Base-by-base conservation (phyloP, 108 stramenopile species). In the Poteriospumella lacustris region DNA sequence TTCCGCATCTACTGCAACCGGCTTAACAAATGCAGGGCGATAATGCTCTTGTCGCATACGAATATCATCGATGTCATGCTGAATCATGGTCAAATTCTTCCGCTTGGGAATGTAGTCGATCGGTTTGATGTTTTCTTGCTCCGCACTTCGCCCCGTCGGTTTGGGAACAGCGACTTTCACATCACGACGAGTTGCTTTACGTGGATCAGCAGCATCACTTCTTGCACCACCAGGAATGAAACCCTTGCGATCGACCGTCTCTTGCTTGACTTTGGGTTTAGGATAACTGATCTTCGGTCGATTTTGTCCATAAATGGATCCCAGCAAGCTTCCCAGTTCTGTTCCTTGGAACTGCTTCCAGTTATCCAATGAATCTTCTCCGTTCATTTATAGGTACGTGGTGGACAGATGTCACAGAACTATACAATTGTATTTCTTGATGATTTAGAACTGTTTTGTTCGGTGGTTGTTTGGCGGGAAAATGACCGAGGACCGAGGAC, bases 331-430 rank as follows among this genome's bases (percentile, higher is more conserved):
- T 34, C 70, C 70, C 36, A 73, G 42, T 38, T 73, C 70, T 33
- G 70, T 73, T 44, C 70, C 70, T 15, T 38, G 70, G 33, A 73
- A 73, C 36, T 73, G 70, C 42, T 73, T 39, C 70, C 70, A 73
- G 41, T 73, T 19, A 40, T 19, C 28, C 36, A 68, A 19, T 68
- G 19, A 15, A 36, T 68, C 36, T 39, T 68, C 64, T 19, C n/a
- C n/a, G 24, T 56, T 24, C 52, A 56, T 56, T 56, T 56, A n/a
- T n/a, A n/a, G n/a, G n/a, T n/a, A n/a, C n/a, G n/a, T n/a, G n/a
- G n/a, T n/a, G n/a, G n/a, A n/a, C n/a, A n/a, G n/a, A n/a, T n/a
- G n/a, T n/a, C n/a, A n/a, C n/a, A n/a, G n/a, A n/a, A n/a, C n/a
- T n/a, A n/a, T n/a, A n/a, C n/a, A n/a, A n/a, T n/a, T n/a, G n/a